phyloP scores from a whole-genome alignment of 1,284 basidiomycete species.

The Leccinum angustisporum region DNA sequence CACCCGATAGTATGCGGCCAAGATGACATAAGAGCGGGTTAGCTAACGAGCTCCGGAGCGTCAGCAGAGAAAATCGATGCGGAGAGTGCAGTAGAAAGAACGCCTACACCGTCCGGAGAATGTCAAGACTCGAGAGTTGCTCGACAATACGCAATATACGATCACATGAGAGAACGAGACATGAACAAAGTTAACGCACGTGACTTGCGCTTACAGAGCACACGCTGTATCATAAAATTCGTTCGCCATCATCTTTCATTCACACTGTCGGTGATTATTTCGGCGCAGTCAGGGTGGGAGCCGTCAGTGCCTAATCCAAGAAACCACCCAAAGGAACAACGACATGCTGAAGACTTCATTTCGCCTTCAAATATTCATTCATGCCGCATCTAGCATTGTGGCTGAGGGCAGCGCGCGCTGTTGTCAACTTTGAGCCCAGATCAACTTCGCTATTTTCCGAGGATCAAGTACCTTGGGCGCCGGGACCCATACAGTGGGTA shows the following conservation, averaged over 20 bases:
- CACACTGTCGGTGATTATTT: conserved; percentile 1
- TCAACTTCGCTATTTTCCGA: conserved; percentile 11
- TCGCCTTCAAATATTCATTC: conserved; percentile 9
- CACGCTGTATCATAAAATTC: background rate
- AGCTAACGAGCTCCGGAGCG: background rate
- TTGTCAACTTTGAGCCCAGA: conserved; percentile 7
- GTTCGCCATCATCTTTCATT: conserved; percentile 1
- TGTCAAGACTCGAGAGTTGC: background rate
- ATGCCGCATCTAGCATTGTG: conserved; percentile 2
- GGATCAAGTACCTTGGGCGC: conserved; percentile 17
- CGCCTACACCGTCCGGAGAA: background rate
- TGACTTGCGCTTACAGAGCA: background rate
- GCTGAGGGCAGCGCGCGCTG: background rate
- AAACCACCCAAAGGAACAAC: background rate
- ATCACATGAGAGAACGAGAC: too few species aligned
- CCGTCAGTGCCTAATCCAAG: background rate
- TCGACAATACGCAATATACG: background rate
- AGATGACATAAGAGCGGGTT: background rate
- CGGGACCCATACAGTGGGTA: background rate
- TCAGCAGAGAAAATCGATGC: background rate
- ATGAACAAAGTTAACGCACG: conserved; percentile 9
- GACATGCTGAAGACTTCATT: background rate
- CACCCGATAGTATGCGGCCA: background rate
- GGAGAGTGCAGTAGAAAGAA: background rate
- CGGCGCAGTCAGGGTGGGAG: background rate